Conservation (phyloP, 371 early-diverging fungal species). For the Mycotypha africana region DNA sequence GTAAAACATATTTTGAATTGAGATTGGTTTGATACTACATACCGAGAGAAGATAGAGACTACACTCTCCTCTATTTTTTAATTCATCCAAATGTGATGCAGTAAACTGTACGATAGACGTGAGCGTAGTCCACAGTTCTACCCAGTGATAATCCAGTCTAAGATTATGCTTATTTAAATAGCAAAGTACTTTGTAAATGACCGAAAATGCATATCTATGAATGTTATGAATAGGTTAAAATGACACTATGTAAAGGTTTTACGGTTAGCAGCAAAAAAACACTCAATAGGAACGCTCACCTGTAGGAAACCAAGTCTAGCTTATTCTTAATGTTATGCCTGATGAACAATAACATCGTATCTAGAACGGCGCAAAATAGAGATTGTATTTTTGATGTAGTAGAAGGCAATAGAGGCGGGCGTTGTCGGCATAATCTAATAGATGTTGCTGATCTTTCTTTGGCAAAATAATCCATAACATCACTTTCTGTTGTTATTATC, state of each 20-base stretch:
- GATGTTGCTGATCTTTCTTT: constrained; percentile 9
- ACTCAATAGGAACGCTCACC: constrained; percentile 35
- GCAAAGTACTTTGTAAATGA: constrained; percentile 36
- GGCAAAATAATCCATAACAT: constrained; percentile 20
- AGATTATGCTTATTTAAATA: constrained; percentile 35
- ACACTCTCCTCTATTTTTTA: constrained; percentile 27
- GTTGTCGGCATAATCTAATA: constrained; percentile 36
- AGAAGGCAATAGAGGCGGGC: constrained; percentile 45
- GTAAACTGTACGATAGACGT: constrained; percentile 40
- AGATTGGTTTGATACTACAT: no score
- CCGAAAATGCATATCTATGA: constrained; percentile 31
- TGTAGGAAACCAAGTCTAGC: constrained; percentile 42
- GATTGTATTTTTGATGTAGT: constrained; percentile 35
- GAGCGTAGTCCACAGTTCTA: constrained; percentile 45
- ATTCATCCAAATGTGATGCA: constrained; percentile 24
- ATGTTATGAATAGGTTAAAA: not conserved
- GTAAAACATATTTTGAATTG: no score
- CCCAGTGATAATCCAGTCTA: constrained; percentile 51
- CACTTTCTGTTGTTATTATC: constrained; percentile 35
- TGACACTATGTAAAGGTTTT: no score
- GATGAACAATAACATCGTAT: constrained; percentile 41
- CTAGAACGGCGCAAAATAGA: constrained; percentile 34
- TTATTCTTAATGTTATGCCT: constrained; percentile 53
- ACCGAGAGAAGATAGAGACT: no score
- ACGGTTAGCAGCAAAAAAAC: no score